These are phyloP conservation scores for Berkeleyomyces rouxiae DNA, from an alignment of 2,329 filamentous ascomycete species.

Conservation along the genomic window DNA sequence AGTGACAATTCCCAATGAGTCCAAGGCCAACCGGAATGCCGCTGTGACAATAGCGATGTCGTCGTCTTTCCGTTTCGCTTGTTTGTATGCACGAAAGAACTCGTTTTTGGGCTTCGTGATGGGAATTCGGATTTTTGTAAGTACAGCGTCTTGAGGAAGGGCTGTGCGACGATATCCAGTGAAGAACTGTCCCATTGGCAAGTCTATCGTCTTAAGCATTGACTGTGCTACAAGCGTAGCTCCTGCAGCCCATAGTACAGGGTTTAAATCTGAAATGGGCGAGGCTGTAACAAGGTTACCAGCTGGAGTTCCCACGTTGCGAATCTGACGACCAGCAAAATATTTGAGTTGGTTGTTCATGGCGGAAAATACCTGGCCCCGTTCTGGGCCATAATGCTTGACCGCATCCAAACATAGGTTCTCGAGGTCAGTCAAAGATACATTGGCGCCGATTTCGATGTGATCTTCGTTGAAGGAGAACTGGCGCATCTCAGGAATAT, in stretches of 20 bases:
- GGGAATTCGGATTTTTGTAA: conserved; percentile 76
- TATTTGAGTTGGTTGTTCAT: conserved; percentile 89
- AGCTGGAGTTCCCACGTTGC: conserved; percentile 92
- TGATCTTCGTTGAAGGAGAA: conserved; percentile 65
- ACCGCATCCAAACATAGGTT: conserved; percentile 65
- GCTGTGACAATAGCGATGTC: conserved; percentile 96
- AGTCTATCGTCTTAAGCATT: conserved; percentile 52
- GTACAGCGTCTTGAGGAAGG: conserved; percentile 63
- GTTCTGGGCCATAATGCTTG: conserved; percentile 53
- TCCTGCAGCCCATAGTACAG: conserved; percentile 77
- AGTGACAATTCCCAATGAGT: conserved; percentile 51
- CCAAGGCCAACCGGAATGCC: conserved; percentile 58
- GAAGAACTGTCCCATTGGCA: conserved; percentile 90
- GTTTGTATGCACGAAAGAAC: conserved; percentile 81
- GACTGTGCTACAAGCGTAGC: conserved; percentile 70
- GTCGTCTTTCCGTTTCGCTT: conserved; percentile 92
- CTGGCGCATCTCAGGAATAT: conserved; percentile 75
- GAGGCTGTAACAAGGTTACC: conserved; percentile 90
- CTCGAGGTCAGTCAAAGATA: conserved; percentile 82
- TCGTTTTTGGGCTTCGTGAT: conserved; percentile 59
- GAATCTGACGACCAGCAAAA: conserved; percentile 87
- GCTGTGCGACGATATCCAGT: conserved; percentile 79
- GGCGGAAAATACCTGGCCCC: conserved; percentile 69
- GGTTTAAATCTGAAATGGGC: conserved; percentile 91
- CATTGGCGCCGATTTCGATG: conserved; percentile 85